A percentile compares a stretch with the other conserved stretches of the same genome.
These are phyloP conservation scores for Pseudoscleropodium purum DNA, from an alignment of 225 moss, liverwort and hornwort genomes.

Conservation along the genomic window DNA sequence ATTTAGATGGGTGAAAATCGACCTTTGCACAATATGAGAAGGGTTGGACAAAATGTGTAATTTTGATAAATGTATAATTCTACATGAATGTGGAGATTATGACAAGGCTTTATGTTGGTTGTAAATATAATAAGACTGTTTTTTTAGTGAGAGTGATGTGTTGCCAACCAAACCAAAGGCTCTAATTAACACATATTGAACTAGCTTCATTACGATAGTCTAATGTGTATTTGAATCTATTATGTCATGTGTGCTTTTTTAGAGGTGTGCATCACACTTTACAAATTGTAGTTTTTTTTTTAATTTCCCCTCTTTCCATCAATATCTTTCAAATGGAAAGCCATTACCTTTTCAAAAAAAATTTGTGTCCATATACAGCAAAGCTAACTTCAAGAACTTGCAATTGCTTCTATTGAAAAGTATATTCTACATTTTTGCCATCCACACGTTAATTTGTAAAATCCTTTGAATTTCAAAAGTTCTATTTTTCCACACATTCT, in stretches of 20 bases:
- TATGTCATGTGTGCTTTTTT: fast-evolving
- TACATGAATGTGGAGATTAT: neutral
- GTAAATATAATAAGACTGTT: neutral
- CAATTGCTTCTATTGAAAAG: neutral
- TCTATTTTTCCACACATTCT: neutral
- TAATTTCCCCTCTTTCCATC: fast-evolving
- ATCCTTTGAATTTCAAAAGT: neutral
- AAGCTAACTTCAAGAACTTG: neutral
- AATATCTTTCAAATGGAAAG: neutral
- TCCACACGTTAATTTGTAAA: neutral
- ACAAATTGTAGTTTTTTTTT: too few species aligned
- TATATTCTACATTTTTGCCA: neutral
- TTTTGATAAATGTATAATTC: neutral
- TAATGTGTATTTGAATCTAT: neutral
- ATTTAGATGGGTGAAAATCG: neutral
- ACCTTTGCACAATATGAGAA: neutral
- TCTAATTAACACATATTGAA: neutral
- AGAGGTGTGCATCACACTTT: neutral
- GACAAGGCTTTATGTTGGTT: neutral
- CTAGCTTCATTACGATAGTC: neutral
- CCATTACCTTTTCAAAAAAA: neutral
- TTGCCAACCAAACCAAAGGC: neutral
- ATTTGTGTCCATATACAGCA: neutral
- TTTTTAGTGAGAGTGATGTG: fast-evolving
- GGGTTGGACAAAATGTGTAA: neutral